Evolutionary conservation across 352 stramenopile genomes (phyloP).

Genomic region (Globisporangium abappressorium): DNA sequence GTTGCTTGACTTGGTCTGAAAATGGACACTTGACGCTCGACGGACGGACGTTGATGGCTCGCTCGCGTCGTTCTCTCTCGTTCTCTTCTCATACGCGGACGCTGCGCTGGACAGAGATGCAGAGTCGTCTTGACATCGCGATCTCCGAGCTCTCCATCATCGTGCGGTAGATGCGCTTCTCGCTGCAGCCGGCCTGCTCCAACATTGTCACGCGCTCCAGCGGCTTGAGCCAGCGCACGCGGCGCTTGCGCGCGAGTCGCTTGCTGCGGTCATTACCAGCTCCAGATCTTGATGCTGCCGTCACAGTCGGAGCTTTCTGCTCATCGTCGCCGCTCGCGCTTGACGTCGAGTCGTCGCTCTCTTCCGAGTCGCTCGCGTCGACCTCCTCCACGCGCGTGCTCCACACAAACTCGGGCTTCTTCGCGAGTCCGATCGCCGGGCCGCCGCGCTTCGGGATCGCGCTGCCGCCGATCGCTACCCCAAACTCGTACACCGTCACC

Average conservation of each 20-base stretch:
- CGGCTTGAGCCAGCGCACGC: conserved; percentile 33
- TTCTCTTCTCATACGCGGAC: conserved; percentile 1
- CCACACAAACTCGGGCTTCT: conserved; percentile 39
- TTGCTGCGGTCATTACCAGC: conserved; percentile 7
- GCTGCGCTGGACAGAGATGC: conserved; percentile 12
- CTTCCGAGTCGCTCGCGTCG: conserved; percentile 16
- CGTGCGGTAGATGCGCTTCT: conserved; percentile 50
- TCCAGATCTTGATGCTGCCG: background rate
- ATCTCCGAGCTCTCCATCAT: conserved; percentile 56
- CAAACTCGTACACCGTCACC: conserved; percentile 67
- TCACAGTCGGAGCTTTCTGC: background rate
- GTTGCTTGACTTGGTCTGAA: no score
- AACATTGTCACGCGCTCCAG: conserved; percentile 28
- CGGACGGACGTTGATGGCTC: background rate
- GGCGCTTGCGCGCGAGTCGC: conserved; percentile 12
- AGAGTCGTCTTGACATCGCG: conserved; percentile 41
- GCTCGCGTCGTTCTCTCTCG: background rate
- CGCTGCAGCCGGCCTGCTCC: conserved; percentile 34
- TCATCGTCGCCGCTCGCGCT: background rate
- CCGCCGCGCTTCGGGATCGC: conserved; percentile 45
- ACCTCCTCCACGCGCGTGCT: conserved; percentile 43
- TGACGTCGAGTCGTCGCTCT: background rate
- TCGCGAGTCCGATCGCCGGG: conserved; percentile 46
- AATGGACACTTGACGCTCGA: no score
- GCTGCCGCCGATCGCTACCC: conserved; percentile 48